Base-by-base conservation (phyloP, 1,284 basidiomycete species). In the Ceratobasidium sp. region DNA sequence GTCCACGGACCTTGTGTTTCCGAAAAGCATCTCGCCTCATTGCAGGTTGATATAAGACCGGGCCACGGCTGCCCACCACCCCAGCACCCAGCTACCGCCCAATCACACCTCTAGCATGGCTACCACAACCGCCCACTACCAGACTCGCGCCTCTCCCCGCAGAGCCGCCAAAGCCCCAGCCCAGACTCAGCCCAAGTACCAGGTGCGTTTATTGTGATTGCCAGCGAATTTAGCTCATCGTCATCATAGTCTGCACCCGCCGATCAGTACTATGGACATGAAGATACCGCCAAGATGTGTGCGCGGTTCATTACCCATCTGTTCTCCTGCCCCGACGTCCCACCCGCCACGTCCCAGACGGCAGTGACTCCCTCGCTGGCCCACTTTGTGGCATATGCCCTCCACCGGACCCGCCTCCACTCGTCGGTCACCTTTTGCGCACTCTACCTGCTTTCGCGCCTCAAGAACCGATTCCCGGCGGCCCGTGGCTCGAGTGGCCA, bases 401-500 rank as follows among this genome's bases (percentile, higher is more conserved):
- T 96, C 6, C 93, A 96, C 76, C 87, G 94, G 32, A 96, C 93
- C 0, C 89, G 94, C 34, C 83, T 96, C 0, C 91, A 94, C 32
- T 72, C 84, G 0, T 87, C 91, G 0, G 94, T 96, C 47, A 94
- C 91, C 0, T 93, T 92, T 75, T 91, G 93, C 1, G 88, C 93
- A 0, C 87, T 96, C 1, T 88, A 95, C 35, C 85, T 96, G 3
- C 82, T 97, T 0, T 90, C 93, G 74, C 87, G 93, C 6, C 83
- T 97, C 69, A 97, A 97, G 82, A 88, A 88, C 3, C 89, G 93
- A 31, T 96, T 96, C 79, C 94, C 94, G 20, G 92, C 92, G 7
- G 94, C 94, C 34, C 87, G 92, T 60, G 94, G 94, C 42, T 95
- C 93, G 0, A 95, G 92, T 0, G 94, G 94, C 8, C 94, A 97